Conservation (phyloP, 1,139 yeast species). For the Geotrichum reessii region DNA sequence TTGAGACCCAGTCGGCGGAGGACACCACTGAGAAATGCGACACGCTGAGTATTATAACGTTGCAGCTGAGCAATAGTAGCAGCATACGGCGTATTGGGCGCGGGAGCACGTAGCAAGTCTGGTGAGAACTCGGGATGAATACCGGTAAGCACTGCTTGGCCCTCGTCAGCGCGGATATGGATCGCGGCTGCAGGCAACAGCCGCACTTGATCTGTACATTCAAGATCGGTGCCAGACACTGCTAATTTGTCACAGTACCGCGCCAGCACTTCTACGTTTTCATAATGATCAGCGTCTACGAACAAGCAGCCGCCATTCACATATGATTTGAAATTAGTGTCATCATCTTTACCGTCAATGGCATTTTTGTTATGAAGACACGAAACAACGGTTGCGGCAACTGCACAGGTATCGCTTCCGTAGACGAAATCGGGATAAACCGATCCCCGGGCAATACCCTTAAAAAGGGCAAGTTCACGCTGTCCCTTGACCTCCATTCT, state of each 20-base stretch:
- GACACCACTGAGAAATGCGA: constrained; percentile 51
- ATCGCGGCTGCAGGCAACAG: constrained; percentile 57
- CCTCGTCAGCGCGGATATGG: constrained; percentile 62
- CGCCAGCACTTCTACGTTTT: constrained; percentile 62
- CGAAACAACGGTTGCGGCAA: constrained; percentile 45
- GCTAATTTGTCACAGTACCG: constrained; percentile 47
- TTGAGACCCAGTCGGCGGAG: constrained; percentile 58
- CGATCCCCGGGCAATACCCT: constrained; percentile 77
- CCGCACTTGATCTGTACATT: constrained; percentile 34
- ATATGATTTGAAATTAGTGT: constrained; percentile 39
- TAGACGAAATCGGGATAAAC: constrained; percentile 77
- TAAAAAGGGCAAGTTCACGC: constrained; percentile 73
- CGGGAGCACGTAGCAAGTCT: constrained; percentile 28
- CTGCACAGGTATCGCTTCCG: constrained; percentile 69
- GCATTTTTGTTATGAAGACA: constrained; percentile 27
- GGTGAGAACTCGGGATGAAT: constrained; percentile 86
- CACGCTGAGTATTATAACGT: constrained; percentile 45
- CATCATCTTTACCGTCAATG: constrained; percentile 24
- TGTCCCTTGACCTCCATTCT: constrained; percentile 75
- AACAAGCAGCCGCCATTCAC: constrained; percentile 90
- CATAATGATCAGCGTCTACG: constrained; percentile 58
- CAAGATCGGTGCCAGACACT: constrained; percentile 37
- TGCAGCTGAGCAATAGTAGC: constrained; percentile 40
- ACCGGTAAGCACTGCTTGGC: constrained; percentile 71
- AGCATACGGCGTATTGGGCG: constrained; percentile 26